Base-by-base conservation (phyloP, 305 asterid species). In the Fraxinus paxiana region DNA sequence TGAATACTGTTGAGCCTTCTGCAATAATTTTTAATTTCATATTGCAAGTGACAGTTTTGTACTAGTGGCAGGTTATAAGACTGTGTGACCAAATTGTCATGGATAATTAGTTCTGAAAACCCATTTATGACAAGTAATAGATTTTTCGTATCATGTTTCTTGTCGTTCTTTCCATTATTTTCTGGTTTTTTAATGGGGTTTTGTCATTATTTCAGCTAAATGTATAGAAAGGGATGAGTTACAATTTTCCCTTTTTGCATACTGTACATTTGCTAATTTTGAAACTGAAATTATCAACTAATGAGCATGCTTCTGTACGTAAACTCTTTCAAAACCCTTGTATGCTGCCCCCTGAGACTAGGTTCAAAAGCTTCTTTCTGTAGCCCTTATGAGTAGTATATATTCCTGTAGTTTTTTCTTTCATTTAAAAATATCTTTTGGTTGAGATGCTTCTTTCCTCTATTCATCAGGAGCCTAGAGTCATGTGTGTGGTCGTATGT, bases 141-240 rank as follows among this genome's bases (percentile, higher is more conserved):
- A 87, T 90, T 59, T 88, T 86, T 69, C 84, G 67, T 80, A 82
- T 89, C 86, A 73, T 35, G 82, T 81, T 79, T 78, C 81, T 74
- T 83, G 85, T 79, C 83, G 46, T 41, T 81, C 18, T 80, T 85
- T 83, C 24, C 61, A 38, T 54, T 38, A 77, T 67, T 9, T 1
- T 28, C 30, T 77, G 31, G 61, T 61, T 76, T 81, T 48, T 77
- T 7, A 18, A 18, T 56, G 24, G 28, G 67, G 28, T 18, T 6
- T 56, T 6, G 82, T 85, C 87, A 80, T 81, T 81, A 75, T 6
- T 35, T 54, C 2, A 54, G 20, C 65, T 3, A 54, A 54, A 54
- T 54, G 24, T 54, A 54, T n/a, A 3, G 17, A 43, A 12, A 12
- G 54, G 54, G 17, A 43, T 2, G 54, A 43, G 7, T 54, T 17